Percentiles rank a stretch among this genome's conserved stretches.
phyloP scores from a whole-genome alignment of 805 yeast species.

The Wickerhamiella brachini region DNA sequence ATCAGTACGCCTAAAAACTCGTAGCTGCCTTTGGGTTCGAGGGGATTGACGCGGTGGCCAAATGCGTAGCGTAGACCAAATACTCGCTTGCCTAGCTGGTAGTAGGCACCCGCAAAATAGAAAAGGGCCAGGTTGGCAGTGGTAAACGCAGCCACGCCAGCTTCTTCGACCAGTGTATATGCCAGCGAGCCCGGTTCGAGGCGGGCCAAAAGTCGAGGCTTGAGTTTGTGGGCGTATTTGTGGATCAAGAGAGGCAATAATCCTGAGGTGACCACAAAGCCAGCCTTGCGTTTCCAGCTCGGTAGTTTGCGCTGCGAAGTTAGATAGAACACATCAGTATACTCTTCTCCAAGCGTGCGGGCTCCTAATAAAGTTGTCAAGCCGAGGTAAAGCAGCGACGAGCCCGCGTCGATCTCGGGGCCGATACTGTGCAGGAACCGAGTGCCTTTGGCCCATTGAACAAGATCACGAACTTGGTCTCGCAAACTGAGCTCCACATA shows the following conservation, averaged over 20 bases:
- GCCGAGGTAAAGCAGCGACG: conserved; percentile 50
- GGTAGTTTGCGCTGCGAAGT: conserved; percentile 19
- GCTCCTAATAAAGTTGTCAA: conserved; percentile 66
- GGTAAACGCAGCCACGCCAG: conserved; percentile 29
- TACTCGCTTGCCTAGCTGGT: conserved; percentile 59
- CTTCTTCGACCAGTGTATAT: conserved; percentile 5
- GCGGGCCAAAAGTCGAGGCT: conserved; percentile 12
- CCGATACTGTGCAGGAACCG: conserved; percentile 51
- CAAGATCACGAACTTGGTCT: conserved; percentile 40
- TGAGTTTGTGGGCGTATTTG: conserved; percentile 12
- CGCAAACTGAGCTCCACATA: conserved; percentile 48
- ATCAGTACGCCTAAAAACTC: conserved; percentile 47
- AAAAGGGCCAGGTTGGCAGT: conserved; percentile 69
- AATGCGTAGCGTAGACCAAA: conserved; percentile 64
- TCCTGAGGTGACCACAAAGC: conserved; percentile 48
- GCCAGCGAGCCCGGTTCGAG: conserved; percentile 1
- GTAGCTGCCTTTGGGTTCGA: conserved; percentile 34
- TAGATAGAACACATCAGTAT: conserved; percentile 43
- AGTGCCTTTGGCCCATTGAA: conserved; percentile 36
- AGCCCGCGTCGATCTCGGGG: conserved; percentile 42
- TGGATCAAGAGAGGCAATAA: conserved; percentile 42
- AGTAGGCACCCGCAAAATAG: conserved; percentile 72
- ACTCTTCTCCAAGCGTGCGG: conserved; percentile 87
- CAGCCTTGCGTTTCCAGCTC: conserved; percentile 30
- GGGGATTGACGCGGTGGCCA: conserved; percentile 23